A percentile compares a stretch with the other conserved stretches of the same genome.
Conservation (phyloP, 352 stramenopile species). For the Salisapilia sapeloensis region DNA sequence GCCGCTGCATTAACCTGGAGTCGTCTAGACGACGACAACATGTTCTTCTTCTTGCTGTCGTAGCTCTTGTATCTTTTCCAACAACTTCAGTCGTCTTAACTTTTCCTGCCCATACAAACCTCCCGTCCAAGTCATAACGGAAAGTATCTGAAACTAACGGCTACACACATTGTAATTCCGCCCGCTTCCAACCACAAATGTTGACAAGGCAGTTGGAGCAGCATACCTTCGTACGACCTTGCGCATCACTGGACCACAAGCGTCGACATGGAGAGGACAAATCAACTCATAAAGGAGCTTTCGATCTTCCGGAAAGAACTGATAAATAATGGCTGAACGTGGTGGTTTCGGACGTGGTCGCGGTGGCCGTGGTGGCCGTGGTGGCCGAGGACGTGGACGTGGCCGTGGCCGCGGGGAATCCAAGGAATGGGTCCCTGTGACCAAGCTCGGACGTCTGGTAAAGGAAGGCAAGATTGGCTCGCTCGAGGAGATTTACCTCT, state of each 20-base stretch:
- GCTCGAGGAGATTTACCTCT: constrained; percentile 99
- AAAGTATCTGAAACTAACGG: no score
- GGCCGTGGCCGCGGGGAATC: constrained; percentile 78
- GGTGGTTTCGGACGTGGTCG: constrained; percentile 86
- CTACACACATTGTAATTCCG: no score
- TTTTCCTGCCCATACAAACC: no score
- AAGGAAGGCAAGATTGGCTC: constrained; percentile 99
- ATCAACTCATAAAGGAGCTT: no score
- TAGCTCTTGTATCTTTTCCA: constrained; percentile 1
- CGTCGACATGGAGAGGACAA: no score
- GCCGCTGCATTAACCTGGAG: constrained; percentile 35
- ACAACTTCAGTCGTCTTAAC: not conserved
- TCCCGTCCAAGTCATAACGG: no score
- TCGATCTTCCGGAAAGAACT: constrained; percentile 4
- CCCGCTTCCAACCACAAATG: constrained; percentile 5
- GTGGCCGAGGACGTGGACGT: constrained; percentile 74
- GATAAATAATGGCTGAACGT: constrained; percentile 81
- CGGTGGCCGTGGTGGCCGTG: constrained; percentile 66
- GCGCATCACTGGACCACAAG: no score
- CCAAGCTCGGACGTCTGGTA: constrained; percentile 99
- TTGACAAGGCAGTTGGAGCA: not conserved
- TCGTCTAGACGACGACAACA: constrained; percentile 36
- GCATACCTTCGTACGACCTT: constrained; percentile 7
- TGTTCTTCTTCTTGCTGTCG: constrained; percentile 2
- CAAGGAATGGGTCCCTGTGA: constrained; percentile 98